Conservation (phyloP, 352 stramenopile species). For the Phytophthora agathidicida region DNA sequence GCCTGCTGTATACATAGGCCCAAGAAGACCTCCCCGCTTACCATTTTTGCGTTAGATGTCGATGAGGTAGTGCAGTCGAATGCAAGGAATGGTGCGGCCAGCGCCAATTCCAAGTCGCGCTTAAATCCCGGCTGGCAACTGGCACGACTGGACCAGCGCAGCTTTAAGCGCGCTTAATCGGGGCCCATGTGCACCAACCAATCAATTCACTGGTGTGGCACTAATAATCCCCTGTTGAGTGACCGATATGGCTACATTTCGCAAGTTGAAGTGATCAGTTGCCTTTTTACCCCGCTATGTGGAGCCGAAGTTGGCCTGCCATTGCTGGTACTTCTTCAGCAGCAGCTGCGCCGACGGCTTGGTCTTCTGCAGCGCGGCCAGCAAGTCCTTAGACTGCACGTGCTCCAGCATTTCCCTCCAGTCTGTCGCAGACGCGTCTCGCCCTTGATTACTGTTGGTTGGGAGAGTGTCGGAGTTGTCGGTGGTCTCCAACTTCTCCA, state of each 20-base stretch:
- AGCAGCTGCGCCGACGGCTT: slow-evolving; percentile 80
- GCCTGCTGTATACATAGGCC: not conserved
- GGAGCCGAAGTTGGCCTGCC: slow-evolving; percentile 82
- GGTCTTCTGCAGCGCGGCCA: slow-evolving; percentile 71
- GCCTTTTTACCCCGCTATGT: slow-evolving; percentile 36
- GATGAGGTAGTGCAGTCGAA: slow-evolving; percentile 86
- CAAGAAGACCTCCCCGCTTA: slow-evolving; percentile 31
- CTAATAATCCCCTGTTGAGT: slow-evolving; percentile 5
- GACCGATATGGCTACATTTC: slow-evolving; percentile 25
- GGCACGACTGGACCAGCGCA: not conserved
- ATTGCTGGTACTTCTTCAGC: slow-evolving; percentile 82
- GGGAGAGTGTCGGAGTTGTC: slow-evolving; percentile 35
- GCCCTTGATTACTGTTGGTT: slow-evolving; percentile 19
- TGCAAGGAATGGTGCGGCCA: slow-evolving; percentile 43
- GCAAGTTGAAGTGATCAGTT: slow-evolving; percentile 12
- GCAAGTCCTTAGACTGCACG: slow-evolving; percentile 60
- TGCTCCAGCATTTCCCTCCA: slow-evolving; percentile 69
- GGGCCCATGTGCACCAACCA: slow-evolving; percentile 31
- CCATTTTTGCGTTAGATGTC: slow-evolving; percentile 85
- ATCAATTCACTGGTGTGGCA: slow-evolving; percentile 14
- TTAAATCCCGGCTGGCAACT: slow-evolving; percentile 37
- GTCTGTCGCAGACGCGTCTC: slow-evolving; percentile 33
- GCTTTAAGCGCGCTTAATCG: slow-evolving; percentile 37
- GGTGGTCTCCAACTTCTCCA: slow-evolving; percentile 60
- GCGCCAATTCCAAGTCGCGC: slow-evolving; percentile 26